Evolutionary conservation across 2,329 filamentous ascomycete species (phyloP), one percentile per base, ranked within the genome.

Genomic region (Paecilomyces sp.): DNA sequence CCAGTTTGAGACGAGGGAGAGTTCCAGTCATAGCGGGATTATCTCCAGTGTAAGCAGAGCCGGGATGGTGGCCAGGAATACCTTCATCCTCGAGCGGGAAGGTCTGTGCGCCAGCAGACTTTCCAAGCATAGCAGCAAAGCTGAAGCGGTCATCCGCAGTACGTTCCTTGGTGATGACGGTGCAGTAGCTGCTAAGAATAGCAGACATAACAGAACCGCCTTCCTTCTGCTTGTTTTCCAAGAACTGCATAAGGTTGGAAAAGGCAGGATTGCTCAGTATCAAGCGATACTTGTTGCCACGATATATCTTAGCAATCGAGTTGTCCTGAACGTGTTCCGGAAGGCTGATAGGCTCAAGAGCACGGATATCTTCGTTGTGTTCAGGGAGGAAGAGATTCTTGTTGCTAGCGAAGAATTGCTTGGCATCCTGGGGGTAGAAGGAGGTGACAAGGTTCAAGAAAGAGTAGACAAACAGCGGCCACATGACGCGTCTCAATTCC

Each of bases 381-480:
- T 90, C 84, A 25, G 83, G 83, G 65, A 92, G 86, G 67, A 97
- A 97, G 28, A 78, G 71, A 58, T 86, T 76, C 58, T 86, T 86
- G 68, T 90, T 86, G 3, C 83, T 80, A 30, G 85, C 82, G 62
- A 95, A 87, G 70, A 96, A 93, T 1, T 82, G 79, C 65, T 89
- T 87, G 13, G 88, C 86, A 60, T 96, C 91, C 47, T 85, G 84
- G 1, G 84, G 78, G 66, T 89, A 92, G 63, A 86, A 86, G 61
- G 91, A 85, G 34, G 81, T 81, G 30, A 95, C 83, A 58, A 97
- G 83, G 60, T 91, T 87, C 28, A 99, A 80, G 70, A 90, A 97
- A 0, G 91, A 94, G 75, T 99, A 96, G 56, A 97, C 90, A 69
- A 97, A 97, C 0, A 95, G 79, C 0, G 94, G 94, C 92, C 94